Conservation (phyloP, 495 filamentous ascomycete genomes). For the Tuber brumale region DNA sequence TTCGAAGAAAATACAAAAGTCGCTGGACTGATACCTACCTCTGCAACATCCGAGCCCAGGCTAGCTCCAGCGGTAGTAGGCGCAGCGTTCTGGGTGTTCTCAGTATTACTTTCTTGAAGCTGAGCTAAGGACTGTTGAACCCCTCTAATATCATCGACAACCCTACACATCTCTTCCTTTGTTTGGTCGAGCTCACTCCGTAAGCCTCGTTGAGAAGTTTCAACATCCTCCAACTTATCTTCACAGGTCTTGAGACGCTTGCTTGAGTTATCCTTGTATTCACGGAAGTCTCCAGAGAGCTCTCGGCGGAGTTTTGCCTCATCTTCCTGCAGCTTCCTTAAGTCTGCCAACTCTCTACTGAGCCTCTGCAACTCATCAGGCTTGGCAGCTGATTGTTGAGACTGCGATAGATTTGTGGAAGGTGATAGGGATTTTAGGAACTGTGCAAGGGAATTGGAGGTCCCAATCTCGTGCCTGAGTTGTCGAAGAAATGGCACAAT, state of each 20-base stretch:
- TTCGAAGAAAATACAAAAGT: neutral
- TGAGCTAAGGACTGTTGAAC: slow-evolving; percentile 3
- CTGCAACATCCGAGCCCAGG: neutral
- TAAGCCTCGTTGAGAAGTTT: neutral
- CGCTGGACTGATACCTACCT: neutral
- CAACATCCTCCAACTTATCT: neutral
- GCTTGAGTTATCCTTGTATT: slow-evolving; percentile 15
- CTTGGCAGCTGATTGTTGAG: slow-evolving; percentile 7
- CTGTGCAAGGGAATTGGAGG: slow-evolving; percentile 22
- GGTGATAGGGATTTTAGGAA: slow-evolving; percentile 18
- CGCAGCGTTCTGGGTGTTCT: neutral
- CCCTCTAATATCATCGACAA: neutral
- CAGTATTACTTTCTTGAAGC: neutral
- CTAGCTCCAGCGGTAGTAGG: neutral
- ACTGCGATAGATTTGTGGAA: neutral
- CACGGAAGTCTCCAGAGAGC: slow-evolving; percentile 14
- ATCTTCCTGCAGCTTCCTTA: slow-evolving; percentile 31
- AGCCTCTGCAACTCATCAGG: slow-evolving; percentile 25
- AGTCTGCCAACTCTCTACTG: slow-evolving; percentile 11
- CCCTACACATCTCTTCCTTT: neutral
- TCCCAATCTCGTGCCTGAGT: slow-evolving; percentile 22
- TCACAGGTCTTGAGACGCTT: neutral
- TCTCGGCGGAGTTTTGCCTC: slow-evolving; percentile 26
- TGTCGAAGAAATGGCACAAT: slow-evolving; percentile 25
- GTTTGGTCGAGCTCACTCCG: neutral